phyloP scores from a whole-genome alignment of 805 yeast genomes.

The Peterozyma xylosa region DNA sequence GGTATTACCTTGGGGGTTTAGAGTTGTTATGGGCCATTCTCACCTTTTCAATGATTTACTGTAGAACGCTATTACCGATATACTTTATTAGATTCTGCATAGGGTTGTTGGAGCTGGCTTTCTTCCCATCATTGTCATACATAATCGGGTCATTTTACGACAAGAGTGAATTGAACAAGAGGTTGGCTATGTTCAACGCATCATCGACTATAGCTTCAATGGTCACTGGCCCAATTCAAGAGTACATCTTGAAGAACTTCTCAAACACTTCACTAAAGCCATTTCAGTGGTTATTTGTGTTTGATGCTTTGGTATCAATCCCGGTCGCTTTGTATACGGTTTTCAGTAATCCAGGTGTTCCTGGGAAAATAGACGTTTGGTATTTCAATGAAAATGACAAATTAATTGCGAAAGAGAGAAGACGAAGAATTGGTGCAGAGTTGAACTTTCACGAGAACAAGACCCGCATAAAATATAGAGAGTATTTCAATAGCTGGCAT shows the following conservation, averaged over 20 bases:
- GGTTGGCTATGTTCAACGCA: conserved; percentile 26
- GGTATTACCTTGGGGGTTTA: conserved; percentile 21
- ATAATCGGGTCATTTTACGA: conserved; percentile 29
- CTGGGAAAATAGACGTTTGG: conserved; percentile 34
- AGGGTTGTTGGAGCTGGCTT: conserved; percentile 40
- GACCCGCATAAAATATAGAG: conserved; percentile 30
- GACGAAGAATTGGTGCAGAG: conserved; percentile 32
- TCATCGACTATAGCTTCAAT: conserved; percentile 27
- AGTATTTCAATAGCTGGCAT: conserved; percentile 43
- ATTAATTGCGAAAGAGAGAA: conserved; percentile 39
- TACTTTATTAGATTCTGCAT: conserved; percentile 27
- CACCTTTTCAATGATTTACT: conserved; percentile 26
- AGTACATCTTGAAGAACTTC: conserved; percentile 20
- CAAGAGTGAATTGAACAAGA: conserved; percentile 25
- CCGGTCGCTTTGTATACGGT: conserved; percentile 33
- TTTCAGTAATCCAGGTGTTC: conserved; percentile 36
- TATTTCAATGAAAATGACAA: conserved; percentile 33
- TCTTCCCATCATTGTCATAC: conserved; percentile 41
- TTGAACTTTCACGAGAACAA: conserved; percentile 33
- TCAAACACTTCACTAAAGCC: conserved; percentile 17
- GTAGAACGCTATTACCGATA: conserved; percentile 14
- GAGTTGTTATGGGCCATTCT: conserved; percentile 20
- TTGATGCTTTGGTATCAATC: conserved; percentile 31
- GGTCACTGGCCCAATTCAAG: conserved; percentile 31
- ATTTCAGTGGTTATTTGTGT: conserved; percentile 39